Conservation (phyloP, 768 basidiomycete species). For the Roridomyces roridus region DNA sequence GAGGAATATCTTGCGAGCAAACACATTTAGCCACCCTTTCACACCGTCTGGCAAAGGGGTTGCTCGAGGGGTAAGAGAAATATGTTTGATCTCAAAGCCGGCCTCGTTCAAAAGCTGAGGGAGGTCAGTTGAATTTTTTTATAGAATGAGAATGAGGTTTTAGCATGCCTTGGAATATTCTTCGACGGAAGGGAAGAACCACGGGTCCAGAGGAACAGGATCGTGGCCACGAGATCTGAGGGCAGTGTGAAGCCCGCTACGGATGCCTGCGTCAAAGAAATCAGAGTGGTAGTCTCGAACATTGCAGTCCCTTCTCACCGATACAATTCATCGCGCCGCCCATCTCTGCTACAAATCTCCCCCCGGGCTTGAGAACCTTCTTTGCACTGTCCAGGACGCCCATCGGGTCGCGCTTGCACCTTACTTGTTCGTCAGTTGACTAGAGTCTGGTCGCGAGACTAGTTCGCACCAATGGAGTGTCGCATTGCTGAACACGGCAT, state of each 20-base stretch:
- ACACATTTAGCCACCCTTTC: constrained; percentile 72
- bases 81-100: constrained; percentile 61
- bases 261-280: constrained; percentile 55
- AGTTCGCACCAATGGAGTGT: constrained; percentile 91
- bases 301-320: constrained; percentile 43
- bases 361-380: constrained; percentile 68
- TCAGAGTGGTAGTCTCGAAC: background rate
- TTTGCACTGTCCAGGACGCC: constrained; percentile 69
- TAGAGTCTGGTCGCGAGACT: no score
- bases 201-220: constrained; percentile 71
- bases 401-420: constrained; percentile 69
- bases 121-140: background rate
- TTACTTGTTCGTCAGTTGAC: no score
- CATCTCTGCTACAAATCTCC: constrained; percentile 78
- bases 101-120: constrained; percentile 58
- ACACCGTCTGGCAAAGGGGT: constrained; percentile 60
- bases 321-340: constrained; percentile 77
- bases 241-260: constrained; percentile 61
- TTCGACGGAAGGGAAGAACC: constrained; percentile 81
- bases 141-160: background rate
- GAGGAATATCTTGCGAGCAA: constrained; percentile 67
- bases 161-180: constrained; percentile 63
- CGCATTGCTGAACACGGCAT: constrained; percentile 86
- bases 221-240: constrained; percentile 60
- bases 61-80: constrained; percentile 60